phyloP scores from a whole-genome alignment of 108 stramenopile species.

The Discostella stelligeroides region DNA sequence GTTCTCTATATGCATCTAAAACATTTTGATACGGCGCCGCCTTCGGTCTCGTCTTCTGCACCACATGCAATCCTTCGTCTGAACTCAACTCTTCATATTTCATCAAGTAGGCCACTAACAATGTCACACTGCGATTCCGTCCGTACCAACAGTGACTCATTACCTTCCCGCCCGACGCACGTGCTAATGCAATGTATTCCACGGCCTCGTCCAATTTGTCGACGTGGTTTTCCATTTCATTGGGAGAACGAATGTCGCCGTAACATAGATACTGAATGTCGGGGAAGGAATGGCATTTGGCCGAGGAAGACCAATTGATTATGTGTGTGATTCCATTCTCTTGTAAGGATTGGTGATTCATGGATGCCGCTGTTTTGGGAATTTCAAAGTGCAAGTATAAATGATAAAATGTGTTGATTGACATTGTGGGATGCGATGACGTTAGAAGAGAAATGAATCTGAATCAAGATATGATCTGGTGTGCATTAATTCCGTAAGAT shows the following conservation, averaged over 20 bases:
- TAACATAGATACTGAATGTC: conserved; percentile 29
- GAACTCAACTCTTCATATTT: conserved; percentile 27
- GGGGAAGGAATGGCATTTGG: conserved; percentile 16
- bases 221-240: neutral
- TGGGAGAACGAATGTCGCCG: neutral
- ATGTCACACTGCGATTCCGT: conserved; percentile 32
- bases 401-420: too few species aligned
- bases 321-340: conserved; percentile 32
- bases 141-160: conserved; percentile 42
- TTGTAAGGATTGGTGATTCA: conserved; percentile 19
- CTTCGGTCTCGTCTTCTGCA: conserved; percentile 21
- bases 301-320: conserved; percentile 22
- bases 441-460: neutral
- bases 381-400: too few species aligned
- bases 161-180: conserved; percentile 14
- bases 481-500: neutral
- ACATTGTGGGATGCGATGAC: neutral
- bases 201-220: conserved; percentile 13
- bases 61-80: conserved; percentile 11
- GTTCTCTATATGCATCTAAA: conserved; percentile 2
- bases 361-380: conserved; percentile 15
- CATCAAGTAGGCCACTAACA: conserved; percentile 40
- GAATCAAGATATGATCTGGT: neutral
- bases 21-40: conserved; percentile 25
- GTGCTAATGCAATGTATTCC: conserved; percentile 24